A percentile compares a stretch with the other conserved stretches of the same genome.
phyloP scores from a whole-genome alignment of 257 asterid species.

The Solanum medicagineum region DNA sequence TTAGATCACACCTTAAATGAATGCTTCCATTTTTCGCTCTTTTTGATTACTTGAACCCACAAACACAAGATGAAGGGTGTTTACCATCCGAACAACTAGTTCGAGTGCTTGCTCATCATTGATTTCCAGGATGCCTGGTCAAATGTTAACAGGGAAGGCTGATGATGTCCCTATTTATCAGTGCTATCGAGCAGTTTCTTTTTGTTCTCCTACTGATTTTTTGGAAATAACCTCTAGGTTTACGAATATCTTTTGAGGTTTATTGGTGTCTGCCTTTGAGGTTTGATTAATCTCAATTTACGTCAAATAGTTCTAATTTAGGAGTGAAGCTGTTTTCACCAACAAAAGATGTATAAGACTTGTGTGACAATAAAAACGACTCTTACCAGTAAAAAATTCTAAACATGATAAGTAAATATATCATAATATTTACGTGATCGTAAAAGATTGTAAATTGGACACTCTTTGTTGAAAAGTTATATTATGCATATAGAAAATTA shows the following conservation, averaged over 20 bases:
- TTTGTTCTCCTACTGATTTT: not conserved
- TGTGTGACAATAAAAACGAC: too few species aligned
- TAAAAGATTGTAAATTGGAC: not conserved
- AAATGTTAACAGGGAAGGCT: not conserved
- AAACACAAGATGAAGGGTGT: not conserved
- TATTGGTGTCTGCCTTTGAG: not conserved
- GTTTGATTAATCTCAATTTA: not conserved
- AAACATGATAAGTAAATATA: not conserved
- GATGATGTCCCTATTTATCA: not conserved
- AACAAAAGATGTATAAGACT: not conserved
- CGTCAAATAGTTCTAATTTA: not conserved
- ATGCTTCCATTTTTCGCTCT: not conserved
- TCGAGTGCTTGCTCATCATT: not conserved
- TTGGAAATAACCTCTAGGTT: too few species aligned
- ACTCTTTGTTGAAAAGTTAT: too few species aligned
- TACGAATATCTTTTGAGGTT: too few species aligned
- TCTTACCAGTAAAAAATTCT: too few species aligned
- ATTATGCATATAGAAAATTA: too few species aligned
- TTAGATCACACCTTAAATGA: constrained; percentile 21
- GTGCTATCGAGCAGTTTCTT: too few species aligned
- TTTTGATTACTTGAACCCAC: not conserved
- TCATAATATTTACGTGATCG: not conserved
- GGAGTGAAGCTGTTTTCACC: not conserved
- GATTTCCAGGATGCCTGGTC: not conserved
- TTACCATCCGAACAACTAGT: not conserved